phyloP scores from a whole-genome alignment of 768 basidiomycete genomes.

The Boletus rubescentipes region DNA sequence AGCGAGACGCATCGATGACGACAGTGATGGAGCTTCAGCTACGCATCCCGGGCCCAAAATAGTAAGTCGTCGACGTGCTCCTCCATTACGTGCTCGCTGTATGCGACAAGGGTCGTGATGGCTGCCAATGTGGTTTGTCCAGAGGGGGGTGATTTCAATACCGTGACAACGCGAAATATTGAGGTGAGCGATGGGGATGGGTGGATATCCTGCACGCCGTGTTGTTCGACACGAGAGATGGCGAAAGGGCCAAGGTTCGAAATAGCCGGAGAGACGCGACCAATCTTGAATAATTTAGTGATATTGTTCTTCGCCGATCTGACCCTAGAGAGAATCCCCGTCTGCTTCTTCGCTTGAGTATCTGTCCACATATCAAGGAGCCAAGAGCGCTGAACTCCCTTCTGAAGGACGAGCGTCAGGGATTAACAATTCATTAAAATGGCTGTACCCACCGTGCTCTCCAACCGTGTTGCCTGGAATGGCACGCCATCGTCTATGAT shows the following conservation, averaged over 20 bases:
- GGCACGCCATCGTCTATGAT: background rate
- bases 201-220: too few relatives aligned
- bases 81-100: too few relatives aligned
- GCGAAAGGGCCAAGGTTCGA: too few relatives aligned
- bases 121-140: background rate
- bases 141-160: background rate
- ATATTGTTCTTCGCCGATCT: constrained; percentile 8
- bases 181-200: too few relatives aligned
- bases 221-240: too few relatives aligned
- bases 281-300: background rate
- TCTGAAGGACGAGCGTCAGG: background rate
- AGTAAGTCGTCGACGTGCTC: too few relatives aligned
- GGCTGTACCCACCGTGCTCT: background rate
- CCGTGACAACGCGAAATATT: background rate
- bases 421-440: background rate
- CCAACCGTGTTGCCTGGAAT: background rate
- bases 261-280: background rate
- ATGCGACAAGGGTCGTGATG: background rate
- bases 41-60: too few relatives aligned
- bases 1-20: too few relatives aligned
- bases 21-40: too few relatives aligned
- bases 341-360: background rate
- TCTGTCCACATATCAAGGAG: background rate
- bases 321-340: constrained; percentile 1
- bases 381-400: background rate